A percentile compares a stretch with the other conserved stretches of the same genome.
Evolutionary conservation across 768 basidiomycete species (phyloP).

Genomic region (Scleroderma bovista): DNA sequence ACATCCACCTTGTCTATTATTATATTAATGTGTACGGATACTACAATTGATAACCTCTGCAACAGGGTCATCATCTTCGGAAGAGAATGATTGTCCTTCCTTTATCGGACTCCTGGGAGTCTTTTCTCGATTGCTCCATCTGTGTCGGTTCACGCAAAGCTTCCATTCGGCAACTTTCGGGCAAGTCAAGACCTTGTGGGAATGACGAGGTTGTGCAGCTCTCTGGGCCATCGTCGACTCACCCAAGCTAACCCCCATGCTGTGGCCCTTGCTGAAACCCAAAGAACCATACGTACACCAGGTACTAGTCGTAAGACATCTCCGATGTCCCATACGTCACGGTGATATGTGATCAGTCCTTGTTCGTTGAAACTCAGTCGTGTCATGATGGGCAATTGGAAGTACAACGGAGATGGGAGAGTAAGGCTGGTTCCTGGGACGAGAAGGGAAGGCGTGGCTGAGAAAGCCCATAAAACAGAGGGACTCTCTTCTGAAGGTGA

Average conservation of each 20-base stretch:
- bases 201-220: too few species aligned
- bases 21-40: too few species aligned
- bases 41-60: not conserved
- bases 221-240: slow-evolving; percentile 2
- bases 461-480: slow-evolving; percentile 20
- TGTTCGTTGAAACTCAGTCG: slow-evolving; percentile 77
- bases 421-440: slow-evolving; percentile 55
- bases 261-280: slow-evolving; percentile 59
- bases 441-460: slow-evolving; percentile 44
- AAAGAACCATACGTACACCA: slow-evolving; percentile 60
- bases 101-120: too few species aligned
- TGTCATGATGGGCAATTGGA: slow-evolving; percentile 66
- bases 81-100: too few species aligned
- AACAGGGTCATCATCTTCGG: too few species aligned
- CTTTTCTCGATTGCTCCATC: too few species aligned
- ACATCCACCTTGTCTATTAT: too few species aligned
- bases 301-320: slow-evolving; percentile 72
- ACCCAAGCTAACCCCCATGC: slow-evolving; percentile 50
- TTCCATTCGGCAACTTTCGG: too few species aligned
- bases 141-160: too few species aligned
- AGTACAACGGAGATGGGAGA: slow-evolving; percentile 66
- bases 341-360: slow-evolving; percentile 73
- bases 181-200: too few species aligned
- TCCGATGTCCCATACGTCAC: slow-evolving; percentile 77
- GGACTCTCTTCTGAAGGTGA: slow-evolving; percentile 22